Base-by-base conservation (phyloP, 768 basidiomycete genomes). In the Suillus discolor region DNA sequence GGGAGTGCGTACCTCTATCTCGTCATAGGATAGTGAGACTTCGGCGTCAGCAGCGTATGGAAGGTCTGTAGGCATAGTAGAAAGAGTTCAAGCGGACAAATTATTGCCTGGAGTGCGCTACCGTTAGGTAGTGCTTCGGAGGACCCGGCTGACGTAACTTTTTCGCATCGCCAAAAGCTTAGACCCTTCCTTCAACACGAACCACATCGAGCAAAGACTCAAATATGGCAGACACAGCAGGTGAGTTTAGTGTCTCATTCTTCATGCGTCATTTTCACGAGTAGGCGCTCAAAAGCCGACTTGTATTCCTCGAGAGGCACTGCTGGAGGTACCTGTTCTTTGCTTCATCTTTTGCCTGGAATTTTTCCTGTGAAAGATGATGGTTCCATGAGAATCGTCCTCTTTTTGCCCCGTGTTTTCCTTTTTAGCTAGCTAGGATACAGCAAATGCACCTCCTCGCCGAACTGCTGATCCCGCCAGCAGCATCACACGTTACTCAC, bases 41-140 rank as follows among this genome's bases (percentile, higher is more conserved):
- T 97, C 89, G 3, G 95, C 96, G 75, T 98, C 96, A 18, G 95
- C 96, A 61, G 96, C 96, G 77, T 97, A 97, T 45, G 96, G 96
- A 20, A 97, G 84, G 72, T 97, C 94, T 62, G 92, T 92, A 44
- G 88, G 75, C 87, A 90, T 89, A 68, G 70, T 71, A 39, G 69
- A 66, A 60, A 57, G 62, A 49, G 55, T n/a, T 18, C 39, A 61
- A 63, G 70, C 23, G 38, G 7, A 11, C 4, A 25, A 28, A 57
- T 51, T n/a, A 64, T 23, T 42, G 18, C n/a, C 45, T 47, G 11
- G n/a, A 49, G 47, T 16, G 25, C 31, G 6, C 31, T 31, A 31
- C 31, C 31, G 31, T 31, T 31, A 23, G 13, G 25, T n/a, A 12
- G 49, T 23, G 12, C n/a, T n/a, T 51, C 67, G 36, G 70, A 66